These are phyloP conservation scores for Irpex sp. DNA, from an alignment of 1,284 basidiomycete species.

Conservation along the genomic window DNA sequence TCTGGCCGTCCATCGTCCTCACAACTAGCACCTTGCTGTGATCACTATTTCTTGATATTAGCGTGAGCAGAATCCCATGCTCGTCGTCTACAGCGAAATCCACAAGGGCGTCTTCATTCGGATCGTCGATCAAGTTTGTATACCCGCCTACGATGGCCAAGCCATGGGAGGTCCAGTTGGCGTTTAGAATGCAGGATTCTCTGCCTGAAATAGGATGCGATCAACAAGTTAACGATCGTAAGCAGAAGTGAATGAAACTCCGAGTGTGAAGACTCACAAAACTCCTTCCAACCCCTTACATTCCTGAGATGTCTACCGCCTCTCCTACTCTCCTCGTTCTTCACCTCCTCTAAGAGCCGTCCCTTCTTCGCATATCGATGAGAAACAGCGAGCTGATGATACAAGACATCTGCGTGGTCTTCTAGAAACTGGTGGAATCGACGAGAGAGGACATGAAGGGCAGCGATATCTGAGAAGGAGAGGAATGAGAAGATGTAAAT, in stretches of 20 bases:
- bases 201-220: constrained; percentile 9
- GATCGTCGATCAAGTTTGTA: not conserved
- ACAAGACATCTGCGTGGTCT: constrained; percentile 19
- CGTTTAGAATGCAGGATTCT: constrained; percentile 15
- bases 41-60: not conserved
- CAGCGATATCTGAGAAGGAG: constrained; percentile 16
- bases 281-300: constrained; percentile 21
- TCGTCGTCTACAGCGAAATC: constrained; percentile 21
- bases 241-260: no score
- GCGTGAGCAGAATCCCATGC: constrained; percentile 16
- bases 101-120: not conserved
- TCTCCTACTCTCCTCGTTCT: not conserved
- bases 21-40: constrained; percentile 10
- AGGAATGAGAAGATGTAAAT: constrained; percentile 21
- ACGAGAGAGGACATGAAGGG: constrained; percentile 16
- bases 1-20: constrained; percentile 17
- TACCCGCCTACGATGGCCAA: constrained; percentile 18
- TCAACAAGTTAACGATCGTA: not conserved
- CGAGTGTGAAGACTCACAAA: constrained; percentile 14
- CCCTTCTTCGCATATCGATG: constrained; percentile 18
- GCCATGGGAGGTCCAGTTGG: constrained; percentile 21
- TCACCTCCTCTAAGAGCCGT: constrained; percentile 17
- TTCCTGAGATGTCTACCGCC: constrained; percentile 12
- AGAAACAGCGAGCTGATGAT: constrained; percentile 22
- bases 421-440: constrained; percentile 13